Percentiles rank a stretch among this genome's conserved stretches.
These are phyloP conservation scores for Cyberlindnera americana DNA, from an alignment of 805 yeast genomes.

Conservation along the genomic window DNA sequence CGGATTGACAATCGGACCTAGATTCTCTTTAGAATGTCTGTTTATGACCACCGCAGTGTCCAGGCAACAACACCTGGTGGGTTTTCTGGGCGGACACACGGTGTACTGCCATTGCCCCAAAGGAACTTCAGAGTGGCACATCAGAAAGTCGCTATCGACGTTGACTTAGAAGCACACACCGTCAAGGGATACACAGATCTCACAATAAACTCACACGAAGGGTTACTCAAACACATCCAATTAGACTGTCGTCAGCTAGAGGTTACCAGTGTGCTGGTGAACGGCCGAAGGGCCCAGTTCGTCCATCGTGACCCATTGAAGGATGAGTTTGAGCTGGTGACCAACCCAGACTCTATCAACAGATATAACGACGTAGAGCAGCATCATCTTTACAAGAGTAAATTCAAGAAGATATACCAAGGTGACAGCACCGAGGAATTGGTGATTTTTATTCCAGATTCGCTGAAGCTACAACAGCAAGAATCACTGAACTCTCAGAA, in stretches of 20 bases:
- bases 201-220: conserved; percentile 68
- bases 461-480: conserved; percentile 56
- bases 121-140: conserved; percentile 68
- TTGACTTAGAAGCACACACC: conserved; percentile 61
- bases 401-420: conserved; percentile 49
- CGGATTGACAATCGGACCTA: no score
- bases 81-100: conserved; percentile 6
- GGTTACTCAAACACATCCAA: conserved; percentile 52
- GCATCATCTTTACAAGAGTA: conserved; percentile 55
- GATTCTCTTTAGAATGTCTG: conserved; percentile 12
- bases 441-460: conserved; percentile 59
- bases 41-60: conserved; percentile 21
- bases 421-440: conserved; percentile 63
- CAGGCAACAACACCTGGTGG: conserved; percentile 18
- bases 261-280: conserved; percentile 62
- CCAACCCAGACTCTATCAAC: conserved; percentile 13
- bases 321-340: conserved; percentile 34
- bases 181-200: conserved; percentile 78
- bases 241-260: conserved; percentile 79
- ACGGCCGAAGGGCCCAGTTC: conserved; percentile 54
- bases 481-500: conserved; percentile 36
- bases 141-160: conserved; percentile 76
- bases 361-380: conserved; percentile 37
- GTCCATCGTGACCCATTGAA: conserved; percentile 51
- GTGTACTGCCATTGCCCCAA: not conserved